Evolutionary conservation across 2,329 filamentous ascomycete genomes (phyloP), one percentile per base, ranked within the genome.

Genomic region (Trichoderma guizhouense): DNA sequence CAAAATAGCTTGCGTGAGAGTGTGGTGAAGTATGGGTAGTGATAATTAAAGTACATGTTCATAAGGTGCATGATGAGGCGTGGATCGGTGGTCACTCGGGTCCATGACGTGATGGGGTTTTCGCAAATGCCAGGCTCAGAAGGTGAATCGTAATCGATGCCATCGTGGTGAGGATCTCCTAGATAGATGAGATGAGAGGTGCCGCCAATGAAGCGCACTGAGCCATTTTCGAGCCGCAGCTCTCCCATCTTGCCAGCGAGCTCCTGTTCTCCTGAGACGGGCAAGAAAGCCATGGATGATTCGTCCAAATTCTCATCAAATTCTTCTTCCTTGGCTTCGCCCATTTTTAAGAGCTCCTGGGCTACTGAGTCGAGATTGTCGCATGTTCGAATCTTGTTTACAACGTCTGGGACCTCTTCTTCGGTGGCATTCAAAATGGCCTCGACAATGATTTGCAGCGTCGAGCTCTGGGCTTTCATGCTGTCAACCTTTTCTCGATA

Each of bases 21-120:
- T 0, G 93, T 96, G 5, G 94, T 95, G 80, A 98, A 99, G 82
- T 96, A 98, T 21, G 94, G 91, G 81, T 98, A 98, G 81, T 98
- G 96, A 92, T 95, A 98, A 76, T 91, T 94, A 83, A 98, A 98
- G 82, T 99, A 99, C 93, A 98, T 95, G 78, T 95, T 95, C 79
- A 99, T 89, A 21, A 99, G 88, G 81, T 98, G 95, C 18, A 91
- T 88, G 76, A 98, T 90, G 60, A 97, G 86, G 69, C 92, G 88
- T 28, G 90, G 86, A 79, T 98, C 94, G 65, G 90, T 86, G 1
- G 94, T 97, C 60, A 97, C 94, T 18, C 86, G 89, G 0, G 95
- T 97, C 96, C 96, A 99, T 69, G 92, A 95, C 24, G 89, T 90
- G 69, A 96, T 86, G 5, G 94, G 91, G 73, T 95, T 88, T 66